Conservation (phyloP, 345 rosid species). For the Clausena lansium region DNA sequence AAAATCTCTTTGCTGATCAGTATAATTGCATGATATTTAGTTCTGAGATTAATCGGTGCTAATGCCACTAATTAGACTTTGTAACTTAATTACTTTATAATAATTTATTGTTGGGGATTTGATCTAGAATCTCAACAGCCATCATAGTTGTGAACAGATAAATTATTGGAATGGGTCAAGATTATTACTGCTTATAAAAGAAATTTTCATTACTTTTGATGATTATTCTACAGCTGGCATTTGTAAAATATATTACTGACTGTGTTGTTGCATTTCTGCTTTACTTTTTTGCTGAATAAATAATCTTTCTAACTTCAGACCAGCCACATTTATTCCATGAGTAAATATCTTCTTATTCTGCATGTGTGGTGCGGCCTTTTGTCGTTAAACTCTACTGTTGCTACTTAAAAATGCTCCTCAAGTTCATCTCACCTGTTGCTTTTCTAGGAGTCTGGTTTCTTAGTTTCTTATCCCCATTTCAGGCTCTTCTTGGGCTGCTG, state of each 20-base stretch:
- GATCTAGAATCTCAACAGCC: neutral
- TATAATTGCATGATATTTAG: neutral
- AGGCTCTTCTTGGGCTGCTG: slow-evolving; percentile 99
- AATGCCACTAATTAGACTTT: neutral
- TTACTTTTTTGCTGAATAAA: neutral
- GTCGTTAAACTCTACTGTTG: slow-evolving; percentile 3
- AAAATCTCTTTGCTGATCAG: neutral
- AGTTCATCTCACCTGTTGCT: slow-evolving; percentile 8
- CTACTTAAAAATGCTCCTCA: neutral
- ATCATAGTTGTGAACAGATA: neutral
- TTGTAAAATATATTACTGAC: neutral
- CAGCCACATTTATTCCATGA: neutral
- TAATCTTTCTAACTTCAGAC: neutral
- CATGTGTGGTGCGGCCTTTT: slow-evolving; percentile 10
- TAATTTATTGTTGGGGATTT: neutral
- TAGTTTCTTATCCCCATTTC: slow-evolving; percentile 20
- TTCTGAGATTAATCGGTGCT: neutral
- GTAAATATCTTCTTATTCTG: neutral
- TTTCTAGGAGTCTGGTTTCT: slow-evolving; percentile 1
- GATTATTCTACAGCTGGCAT: neutral
- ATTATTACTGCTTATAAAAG: neutral
- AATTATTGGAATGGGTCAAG: neutral
- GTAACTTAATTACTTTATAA: neutral
- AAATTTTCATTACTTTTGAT: neutral
- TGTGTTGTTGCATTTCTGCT: neutral